Base-by-base conservation (phyloP, 805 yeast genomes). In the Wickerhamomyces alni region DNA sequence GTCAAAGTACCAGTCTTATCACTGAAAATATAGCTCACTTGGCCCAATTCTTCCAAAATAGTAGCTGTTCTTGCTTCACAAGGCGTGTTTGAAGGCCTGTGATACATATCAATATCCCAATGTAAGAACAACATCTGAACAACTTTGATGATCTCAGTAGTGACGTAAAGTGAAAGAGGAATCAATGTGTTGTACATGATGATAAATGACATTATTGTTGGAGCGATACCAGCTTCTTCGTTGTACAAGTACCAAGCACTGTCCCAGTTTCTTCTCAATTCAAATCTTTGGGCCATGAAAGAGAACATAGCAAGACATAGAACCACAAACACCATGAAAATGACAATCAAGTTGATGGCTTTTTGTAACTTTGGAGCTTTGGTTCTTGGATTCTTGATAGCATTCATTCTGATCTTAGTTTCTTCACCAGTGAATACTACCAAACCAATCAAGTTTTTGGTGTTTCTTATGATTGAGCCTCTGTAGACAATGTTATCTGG, bases 1-100 rank as follows among this genome's bases (percentile, higher is more conserved):
- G 99, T 93, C 44, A 93, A 70, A 0, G 99, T 93, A 9, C 99
- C 99, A 0, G 99, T 93, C 60, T 93, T 93, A 62, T 93, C 99
- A 44, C 96, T 85, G 59, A 93, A 93, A 3, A 93, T 74, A 56
- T 91, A 89, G 36, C 95, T 82, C 1, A 94, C 97, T 58, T 93
- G 99, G 3, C 99, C 99, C 51, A 93, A 67, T 62, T 93, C 99
- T 58, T 93, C 99, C 47, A 93, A 73, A 48, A 93, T 87, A 0
- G 97, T 86, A 0, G 98, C 96, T 0, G 98, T 89, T 57, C 91
- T 80, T 0, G 96, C 94, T 51, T 86, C 96, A 35, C 96, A 91
- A 0, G 95, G 96, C 0, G 96, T 93, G 53, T 93, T 77, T 8
- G 87, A 74, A 25, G 77, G 83, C 15, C 69, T 69, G 57, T 93